These are phyloP conservation scores for Paecilomyces formosus DNA, from an alignment of 2,329 filamentous ascomycete genomes.

Conservation along the genomic window DNA sequence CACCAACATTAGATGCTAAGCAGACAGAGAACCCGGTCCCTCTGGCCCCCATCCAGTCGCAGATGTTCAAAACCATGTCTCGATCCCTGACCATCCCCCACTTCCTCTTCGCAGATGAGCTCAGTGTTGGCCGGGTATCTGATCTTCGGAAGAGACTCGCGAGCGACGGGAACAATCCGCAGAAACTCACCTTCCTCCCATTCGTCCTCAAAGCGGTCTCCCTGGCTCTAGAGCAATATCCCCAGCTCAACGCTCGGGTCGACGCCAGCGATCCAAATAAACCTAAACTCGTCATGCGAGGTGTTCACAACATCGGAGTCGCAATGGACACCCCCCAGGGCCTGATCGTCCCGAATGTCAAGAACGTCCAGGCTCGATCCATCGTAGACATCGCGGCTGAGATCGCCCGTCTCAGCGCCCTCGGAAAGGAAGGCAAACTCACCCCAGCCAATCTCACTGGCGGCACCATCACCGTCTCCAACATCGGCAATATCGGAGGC, in stretches of 20 bases:
- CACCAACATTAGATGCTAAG: conserved; percentile 30
- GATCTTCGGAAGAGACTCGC: conserved; percentile 70
- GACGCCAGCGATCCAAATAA: conserved; percentile 57
- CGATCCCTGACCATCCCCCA: conserved; percentile 84
- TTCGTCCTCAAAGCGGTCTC: conserved; percentile 97
- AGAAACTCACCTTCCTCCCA: conserved; percentile 79
- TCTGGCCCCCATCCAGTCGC: conserved; percentile 71
- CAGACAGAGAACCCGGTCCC: conserved; percentile 63
- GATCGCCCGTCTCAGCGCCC: conserved; percentile 62
- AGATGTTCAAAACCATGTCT: conserved; percentile 99
- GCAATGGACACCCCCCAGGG: conserved; percentile 90
- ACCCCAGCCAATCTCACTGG: conserved; percentile 67
- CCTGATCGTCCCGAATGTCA: conserved; percentile 85
- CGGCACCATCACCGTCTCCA: conserved; percentile 91
- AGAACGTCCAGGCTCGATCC: conserved; percentile 68
- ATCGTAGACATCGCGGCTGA: conserved; percentile 73
- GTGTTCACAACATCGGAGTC: conserved; percentile 88
- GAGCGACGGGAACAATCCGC: conserved; percentile 40
- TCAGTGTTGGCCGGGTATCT: conserved; percentile 71
- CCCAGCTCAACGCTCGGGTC: conserved; percentile 79
- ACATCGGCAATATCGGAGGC: conserved; percentile 91
- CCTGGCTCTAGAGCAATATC: conserved; percentile 70
- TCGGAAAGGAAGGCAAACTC: conserved; percentile 69
- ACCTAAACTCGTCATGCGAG: conserved; percentile 69
- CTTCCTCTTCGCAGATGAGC: conserved; percentile 87